phyloP scores from a whole-genome alignment of 257 asterid species.

The Rauvolfia tetraphylla region DNA sequence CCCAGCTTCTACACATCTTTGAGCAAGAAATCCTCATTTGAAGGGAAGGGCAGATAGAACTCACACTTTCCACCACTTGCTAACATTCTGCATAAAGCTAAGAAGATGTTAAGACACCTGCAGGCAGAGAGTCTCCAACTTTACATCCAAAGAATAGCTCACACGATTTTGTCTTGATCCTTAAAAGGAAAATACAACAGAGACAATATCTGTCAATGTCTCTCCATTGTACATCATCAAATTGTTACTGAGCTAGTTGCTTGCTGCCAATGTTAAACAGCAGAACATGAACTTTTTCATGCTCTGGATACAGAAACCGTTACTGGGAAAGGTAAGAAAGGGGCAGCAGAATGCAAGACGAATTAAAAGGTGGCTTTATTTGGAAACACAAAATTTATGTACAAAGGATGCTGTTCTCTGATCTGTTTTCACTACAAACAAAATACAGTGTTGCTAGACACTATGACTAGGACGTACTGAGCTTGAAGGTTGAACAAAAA shows the following conservation, averaged over 20 bases:
- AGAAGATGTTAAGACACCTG: conserved; percentile 2
- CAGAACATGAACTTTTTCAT: not conserved
- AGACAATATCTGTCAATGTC: conserved; percentile 8
- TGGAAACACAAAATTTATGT: conserved; percentile 55
- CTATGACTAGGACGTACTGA: conserved; percentile 45
- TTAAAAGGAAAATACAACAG: not conserved
- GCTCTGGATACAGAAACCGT: not conserved
- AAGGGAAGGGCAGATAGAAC: not conserved
- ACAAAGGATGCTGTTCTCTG: conserved; percentile 58
- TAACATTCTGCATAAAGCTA: conserved; percentile 5
- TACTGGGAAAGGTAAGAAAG: not conserved
- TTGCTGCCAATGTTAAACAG: conserved; percentile 18
- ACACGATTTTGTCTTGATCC: conserved; percentile 6
- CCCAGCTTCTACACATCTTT: not conserved
- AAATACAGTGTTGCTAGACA: conserved; percentile 49
- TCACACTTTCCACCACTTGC: not conserved
- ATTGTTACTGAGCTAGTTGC: conserved; percentile 15
- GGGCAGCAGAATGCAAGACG: conserved; percentile 16
- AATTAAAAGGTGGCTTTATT: conserved; percentile 50
- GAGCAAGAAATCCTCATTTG: no score
- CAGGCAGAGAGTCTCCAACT: conserved; percentile 7
- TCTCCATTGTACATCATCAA: conserved; percentile 25
- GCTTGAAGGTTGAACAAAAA: conserved; percentile 48
- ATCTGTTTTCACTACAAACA: conserved; percentile 67
- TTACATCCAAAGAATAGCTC: not conserved